Evolutionary conservation across 2,329 filamentous ascomycete genomes (phyloP).

Genomic region (Ascochyta rabiei): DNA sequence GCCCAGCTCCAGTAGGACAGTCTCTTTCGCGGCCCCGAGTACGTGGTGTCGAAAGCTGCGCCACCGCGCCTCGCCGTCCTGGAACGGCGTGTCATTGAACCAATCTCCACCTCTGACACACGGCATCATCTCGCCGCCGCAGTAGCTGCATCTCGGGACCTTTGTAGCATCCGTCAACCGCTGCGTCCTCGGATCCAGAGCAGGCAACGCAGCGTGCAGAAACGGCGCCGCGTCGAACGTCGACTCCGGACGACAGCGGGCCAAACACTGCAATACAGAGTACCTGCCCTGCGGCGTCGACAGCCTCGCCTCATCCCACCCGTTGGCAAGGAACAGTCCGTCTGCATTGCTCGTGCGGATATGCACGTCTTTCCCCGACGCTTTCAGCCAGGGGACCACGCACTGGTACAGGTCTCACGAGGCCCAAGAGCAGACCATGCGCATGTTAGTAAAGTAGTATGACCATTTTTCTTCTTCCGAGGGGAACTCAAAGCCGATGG

Average conservation of each 20-base stretch:
- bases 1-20: constrained; percentile 29
- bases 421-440: constrained; percentile 35
- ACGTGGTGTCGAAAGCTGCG: constrained; percentile 20
- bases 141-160: constrained; percentile 32
- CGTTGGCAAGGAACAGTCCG: constrained; percentile 39
- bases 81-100: constrained; percentile 37
- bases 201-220: constrained; percentile 29
- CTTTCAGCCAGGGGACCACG: constrained; percentile 21
- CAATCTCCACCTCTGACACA: constrained; percentile 37
- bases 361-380: constrained; percentile 25
- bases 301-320: constrained; percentile 27
- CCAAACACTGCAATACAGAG: constrained; percentile 37
- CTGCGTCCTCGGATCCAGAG: constrained; percentile 29
- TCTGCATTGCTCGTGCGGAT: constrained; percentile 46
- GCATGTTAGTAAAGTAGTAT: constrained; percentile 43
- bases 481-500: constrained; percentile 44
- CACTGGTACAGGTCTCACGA: constrained; percentile 27
- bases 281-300: constrained; percentile 45
- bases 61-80: constrained; percentile 26
- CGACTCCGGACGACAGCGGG: constrained; percentile 37
- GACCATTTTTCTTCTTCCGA: constrained; percentile 40
- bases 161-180: constrained; percentile 23
- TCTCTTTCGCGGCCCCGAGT: constrained; percentile 16
- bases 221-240: constrained; percentile 26
- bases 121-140: constrained; percentile 33